Base-by-base conservation (phyloP, 768 basidiomycete genomes). In the Arthromyces matolae region DNA sequence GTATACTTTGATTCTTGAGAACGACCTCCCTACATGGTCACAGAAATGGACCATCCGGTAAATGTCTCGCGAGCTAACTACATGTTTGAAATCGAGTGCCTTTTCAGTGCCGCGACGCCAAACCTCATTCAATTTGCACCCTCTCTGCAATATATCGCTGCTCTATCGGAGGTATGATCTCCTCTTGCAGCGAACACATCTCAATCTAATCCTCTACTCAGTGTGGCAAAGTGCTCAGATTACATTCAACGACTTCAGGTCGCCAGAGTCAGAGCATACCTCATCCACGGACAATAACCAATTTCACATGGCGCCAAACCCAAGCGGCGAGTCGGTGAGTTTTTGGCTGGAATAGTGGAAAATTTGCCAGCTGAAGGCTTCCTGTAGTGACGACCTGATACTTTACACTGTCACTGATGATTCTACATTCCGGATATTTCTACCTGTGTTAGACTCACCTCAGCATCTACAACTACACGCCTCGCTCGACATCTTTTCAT, bases 361-460 rank as follows among this genome's bases (percentile, higher is more conserved):
- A 18, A 20, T 16, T 28, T 13, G 12, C 20, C 20, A 35, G 16
- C 39, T 54, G 8, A 52, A 38, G 19, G 22, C 25, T 20, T 10
- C n/a, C 48, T 28, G 4, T 53, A 89, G 89, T 33, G 83, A 86
- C 58, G 87, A 90, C 60, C 71, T 85, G 2, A 81, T 86, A 45
- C 72, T 95, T 3, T 93, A 89, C 62, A 93, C 91, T 28, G 77
- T 89, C 50, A 91, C 93, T 12, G 79, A 81, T 20, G 89, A 93
- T 57, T 80, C 88, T 1, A 86, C 85, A 4, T 63, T 95, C 28
- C 83, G 93, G 19, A 81, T 96, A 58, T 94, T 90, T 64, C 70
- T 89, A 27, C 90, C 93, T 5, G 89, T 96, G 10, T 69, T 96
- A 36, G 93, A 96, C 63, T 81, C 84, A 13, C 91, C 92, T 10